phyloP scores from a whole-genome alignment of 2,329 filamentous ascomycete genomes.

The Cladosporium sp. region DNA sequence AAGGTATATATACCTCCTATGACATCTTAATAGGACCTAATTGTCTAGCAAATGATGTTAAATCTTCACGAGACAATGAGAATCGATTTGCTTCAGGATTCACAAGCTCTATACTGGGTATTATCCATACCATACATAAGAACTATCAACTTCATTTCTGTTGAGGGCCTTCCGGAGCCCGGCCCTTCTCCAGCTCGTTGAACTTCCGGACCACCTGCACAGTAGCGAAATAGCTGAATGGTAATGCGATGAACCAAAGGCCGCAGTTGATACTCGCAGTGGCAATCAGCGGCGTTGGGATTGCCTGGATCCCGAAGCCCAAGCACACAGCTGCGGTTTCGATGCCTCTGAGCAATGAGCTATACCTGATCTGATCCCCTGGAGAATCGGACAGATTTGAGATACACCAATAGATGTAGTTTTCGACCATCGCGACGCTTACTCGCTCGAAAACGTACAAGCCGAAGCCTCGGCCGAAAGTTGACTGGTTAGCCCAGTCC shows the following conservation, averaged over 20 bases:
- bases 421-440: conserved; percentile 7
- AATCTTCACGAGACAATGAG: too few relatives aligned
- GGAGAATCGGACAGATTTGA: conserved; percentile 1
- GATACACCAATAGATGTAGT: conserved; percentile 8
- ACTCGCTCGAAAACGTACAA: conserved; percentile 10
- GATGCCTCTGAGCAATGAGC: conserved; percentile 6
- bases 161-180: neutral
- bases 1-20: too few relatives aligned
- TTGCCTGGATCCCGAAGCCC: conserved; percentile 5
- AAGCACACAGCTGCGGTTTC: conserved; percentile 9
- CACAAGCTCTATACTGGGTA: too few relatives aligned
- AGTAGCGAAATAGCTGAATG: conserved; percentile 8
- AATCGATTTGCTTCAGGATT: too few relatives aligned
- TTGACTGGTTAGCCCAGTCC: conserved; percentile 35
- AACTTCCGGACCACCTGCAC: conserved; percentile 10
- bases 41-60: too few relatives aligned
- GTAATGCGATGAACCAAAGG: conserved; percentile 7
- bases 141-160: neutral
- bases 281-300: conserved; percentile 4
- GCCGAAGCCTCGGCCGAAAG: conserved; percentile 9
- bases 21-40: too few relatives aligned
- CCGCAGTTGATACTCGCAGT: conserved; percentile 10
- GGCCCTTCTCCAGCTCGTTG: conserved; percentile 1
- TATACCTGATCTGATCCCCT: conserved; percentile 10
- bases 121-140: too few relatives aligned